A percentile compares a stretch with the other conserved stretches of the same genome.
phyloP scores from a whole-genome alignment of 129 eudicot species.

The Tanacetum coccineum region DNA sequence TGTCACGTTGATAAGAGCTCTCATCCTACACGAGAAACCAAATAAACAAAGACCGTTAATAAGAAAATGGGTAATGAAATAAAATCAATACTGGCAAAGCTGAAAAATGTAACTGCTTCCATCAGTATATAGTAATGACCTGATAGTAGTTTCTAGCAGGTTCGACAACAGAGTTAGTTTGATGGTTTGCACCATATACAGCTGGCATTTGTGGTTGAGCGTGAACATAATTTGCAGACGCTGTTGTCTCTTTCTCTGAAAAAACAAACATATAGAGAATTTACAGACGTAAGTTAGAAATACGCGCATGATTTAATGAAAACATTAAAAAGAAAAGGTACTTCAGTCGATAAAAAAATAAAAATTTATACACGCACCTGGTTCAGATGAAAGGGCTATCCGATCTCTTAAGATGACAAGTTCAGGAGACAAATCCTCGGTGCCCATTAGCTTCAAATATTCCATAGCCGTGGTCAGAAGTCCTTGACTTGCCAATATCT shows the following conservation, averaged over 20 bases:
- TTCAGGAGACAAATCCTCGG: slow-evolving; percentile 86
- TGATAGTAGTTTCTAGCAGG: slow-evolving; percentile 58
- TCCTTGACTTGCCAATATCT: slow-evolving; percentile 93
- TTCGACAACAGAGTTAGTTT: slow-evolving; percentile 39
- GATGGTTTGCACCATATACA: slow-evolving; percentile 43
- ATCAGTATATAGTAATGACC: slow-evolving; percentile 31
- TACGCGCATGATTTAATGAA: neutral
- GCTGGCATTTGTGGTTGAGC: slow-evolving; percentile 33
- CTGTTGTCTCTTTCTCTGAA: slow-evolving; percentile 47
- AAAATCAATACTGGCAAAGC: too few relatives aligned
- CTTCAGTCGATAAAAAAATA: neutral
- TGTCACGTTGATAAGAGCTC: slow-evolving; percentile 29
- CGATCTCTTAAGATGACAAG: slow-evolving; percentile 74
- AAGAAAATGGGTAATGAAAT: neutral
- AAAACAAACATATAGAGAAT: neutral
- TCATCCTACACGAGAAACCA: neutral
- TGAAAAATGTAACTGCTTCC: too few relatives aligned
- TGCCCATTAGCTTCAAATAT: slow-evolving; percentile 71
- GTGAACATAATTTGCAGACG: slow-evolving; percentile 35
- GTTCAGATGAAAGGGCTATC: slow-evolving; percentile 60
- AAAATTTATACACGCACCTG: slow-evolving; percentile 39
- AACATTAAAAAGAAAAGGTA: neutral
- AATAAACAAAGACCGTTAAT: neutral
- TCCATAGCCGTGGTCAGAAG: slow-evolving; percentile 80
- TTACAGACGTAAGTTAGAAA: neutral